A percentile compares a stretch with the other conserved stretches of the same genome.
These are phyloP conservation scores for Xylariaceae sp. DNA, from an alignment of 2,329 filamentous ascomycete genomes.

Conservation along the genomic window DNA sequence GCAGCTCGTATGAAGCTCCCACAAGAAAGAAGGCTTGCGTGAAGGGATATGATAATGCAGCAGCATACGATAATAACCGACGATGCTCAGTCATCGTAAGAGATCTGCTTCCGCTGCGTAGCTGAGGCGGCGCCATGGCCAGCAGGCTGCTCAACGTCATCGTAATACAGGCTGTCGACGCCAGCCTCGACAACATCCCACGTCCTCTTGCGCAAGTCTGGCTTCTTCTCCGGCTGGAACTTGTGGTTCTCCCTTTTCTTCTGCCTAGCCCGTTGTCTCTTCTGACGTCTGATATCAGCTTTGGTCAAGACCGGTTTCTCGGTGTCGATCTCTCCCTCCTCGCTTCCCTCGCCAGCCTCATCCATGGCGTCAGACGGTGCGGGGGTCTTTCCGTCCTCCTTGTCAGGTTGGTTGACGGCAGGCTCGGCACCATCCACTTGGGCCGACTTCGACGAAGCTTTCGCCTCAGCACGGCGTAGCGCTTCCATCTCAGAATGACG, in stretches of 20 bases:
- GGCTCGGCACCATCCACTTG: slow-evolving; percentile 18
- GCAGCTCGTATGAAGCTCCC: background rate
- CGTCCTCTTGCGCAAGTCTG: slow-evolving; percentile 59
- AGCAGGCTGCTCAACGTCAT: slow-evolving; percentile 36
- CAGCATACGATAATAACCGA: background rate
- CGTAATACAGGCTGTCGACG: slow-evolving; percentile 56
- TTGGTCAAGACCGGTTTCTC: slow-evolving; percentile 27
- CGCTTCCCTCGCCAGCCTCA: slow-evolving; percentile 25
- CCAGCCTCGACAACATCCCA: slow-evolving; percentile 62
- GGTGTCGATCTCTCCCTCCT: slow-evolving; percentile 33
- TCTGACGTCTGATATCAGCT: slow-evolving; percentile 29
- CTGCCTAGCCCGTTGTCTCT: slow-evolving; percentile 37
- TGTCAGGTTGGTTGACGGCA: slow-evolving; percentile 3
- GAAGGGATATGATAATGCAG: background rate
- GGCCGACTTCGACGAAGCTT: slow-evolving; percentile 24
- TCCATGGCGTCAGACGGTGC: slow-evolving; percentile 15
- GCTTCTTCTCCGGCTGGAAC: slow-evolving; percentile 44
- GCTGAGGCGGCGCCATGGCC: slow-evolving; percentile 24
- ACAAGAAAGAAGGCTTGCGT: background rate
- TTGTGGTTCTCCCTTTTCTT: slow-evolving; percentile 37
- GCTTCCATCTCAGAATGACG: slow-evolving; percentile 79
- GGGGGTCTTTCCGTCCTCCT: background rate
- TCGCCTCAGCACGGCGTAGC: slow-evolving; percentile 52
- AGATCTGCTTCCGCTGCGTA: slow-evolving; percentile 41
- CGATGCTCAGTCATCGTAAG: slow-evolving; percentile 42